These are phyloP conservation scores for Starmera quercuum DNA, from an alignment of 805 yeast species.

Conservation along the genomic window DNA sequence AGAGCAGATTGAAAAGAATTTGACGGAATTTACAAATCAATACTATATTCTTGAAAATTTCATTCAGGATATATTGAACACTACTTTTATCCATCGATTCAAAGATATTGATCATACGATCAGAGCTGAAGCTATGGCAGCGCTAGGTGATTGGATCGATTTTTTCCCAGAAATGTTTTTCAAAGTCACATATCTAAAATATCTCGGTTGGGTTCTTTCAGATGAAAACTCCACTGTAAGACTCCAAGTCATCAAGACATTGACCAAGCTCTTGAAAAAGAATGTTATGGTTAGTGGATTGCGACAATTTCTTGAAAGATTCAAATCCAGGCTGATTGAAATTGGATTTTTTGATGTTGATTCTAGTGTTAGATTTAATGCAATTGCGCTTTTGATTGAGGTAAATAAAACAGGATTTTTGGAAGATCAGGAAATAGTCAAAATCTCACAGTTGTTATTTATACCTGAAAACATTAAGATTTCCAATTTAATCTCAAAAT, in stretches of 20 bases:
- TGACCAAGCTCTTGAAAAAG: slow-evolving; percentile 41
- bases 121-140: slow-evolving; percentile 58
- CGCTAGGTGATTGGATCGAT: slow-evolving; percentile 68
- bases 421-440: slow-evolving; percentile 47
- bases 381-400: slow-evolving; percentile 47
- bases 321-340: slow-evolving; percentile 55
- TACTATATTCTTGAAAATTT: slow-evolving; percentile 46
- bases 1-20: slow-evolving; percentile 35
- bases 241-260: slow-evolving; percentile 49
- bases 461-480: slow-evolving; percentile 25
- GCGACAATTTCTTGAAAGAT: slow-evolving; percentile 72
- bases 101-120: slow-evolving; percentile 71
- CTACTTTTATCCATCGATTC: slow-evolving; percentile 68
- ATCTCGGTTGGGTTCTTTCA: slow-evolving; percentile 80
- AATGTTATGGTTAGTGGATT: slow-evolving; percentile 50
- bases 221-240: slow-evolving; percentile 59
- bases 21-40: slow-evolving; percentile 36
- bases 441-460: slow-evolving; percentile 36
- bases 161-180: slow-evolving; percentile 62
- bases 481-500: slow-evolving; percentile 44
- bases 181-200: slow-evolving; percentile 62
- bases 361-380: slow-evolving; percentile 40
- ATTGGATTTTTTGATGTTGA: slow-evolving; percentile 55
- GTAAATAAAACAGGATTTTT: slow-evolving; percentile 55
- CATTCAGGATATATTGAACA: slow-evolving; percentile 56